phyloP scores from a whole-genome alignment of 2,329 filamentous ascomycete genomes.

The Macrophomina pseudophaseolina region DNA sequence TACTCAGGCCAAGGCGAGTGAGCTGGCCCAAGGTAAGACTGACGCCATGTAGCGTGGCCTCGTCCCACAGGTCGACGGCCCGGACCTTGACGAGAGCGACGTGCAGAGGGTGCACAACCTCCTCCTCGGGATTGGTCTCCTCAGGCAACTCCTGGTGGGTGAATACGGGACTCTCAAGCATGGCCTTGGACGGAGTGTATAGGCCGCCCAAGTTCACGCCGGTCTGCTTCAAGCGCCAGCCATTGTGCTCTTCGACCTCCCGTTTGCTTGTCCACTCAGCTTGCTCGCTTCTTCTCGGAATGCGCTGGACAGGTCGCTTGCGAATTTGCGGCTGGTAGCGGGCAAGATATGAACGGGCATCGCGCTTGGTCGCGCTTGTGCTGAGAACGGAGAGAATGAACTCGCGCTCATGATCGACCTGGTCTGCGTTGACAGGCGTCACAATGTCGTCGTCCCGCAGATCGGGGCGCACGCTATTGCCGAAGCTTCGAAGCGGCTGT shows the following conservation, averaged over 20 bases:
- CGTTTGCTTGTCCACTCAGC: constrained; percentile 27
- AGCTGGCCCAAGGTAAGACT: constrained; percentile 85
- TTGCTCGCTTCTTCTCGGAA: constrained; percentile 26
- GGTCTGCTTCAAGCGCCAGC: constrained; percentile 45
- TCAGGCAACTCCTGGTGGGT: constrained; percentile 56
- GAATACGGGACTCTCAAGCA: constrained; percentile 66
- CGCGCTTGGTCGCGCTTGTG: constrained; percentile 88
- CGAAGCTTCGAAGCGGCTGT: constrained; percentile 3
- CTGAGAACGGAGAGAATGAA: constrained; percentile 79
- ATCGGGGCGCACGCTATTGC: constrained; percentile 26
- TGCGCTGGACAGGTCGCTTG: constrained; percentile 30
- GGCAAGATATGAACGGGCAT: constrained; percentile 89
- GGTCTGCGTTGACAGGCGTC: constrained; percentile 7
- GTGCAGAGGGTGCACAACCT: constrained; percentile 61
- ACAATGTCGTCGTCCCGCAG: constrained; percentile 10
- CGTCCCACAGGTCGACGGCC: constrained; percentile 71
- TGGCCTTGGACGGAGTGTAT: constrained; percentile 62
- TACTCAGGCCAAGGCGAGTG: constrained; percentile 77
- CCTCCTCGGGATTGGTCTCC: constrained; percentile 31
- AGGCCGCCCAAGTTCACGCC: constrained; percentile 67
- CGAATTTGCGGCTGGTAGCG: constrained; percentile 59
- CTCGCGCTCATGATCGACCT: constrained; percentile 27
- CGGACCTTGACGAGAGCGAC: constrained; percentile 86
- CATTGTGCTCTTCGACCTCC: constrained; percentile 37
- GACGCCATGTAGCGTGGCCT: constrained; percentile 73